Evolutionary conservation across 1,284 basidiomycete species (phyloP).

Genomic region (Erythrobasidium hasegawianum): DNA sequence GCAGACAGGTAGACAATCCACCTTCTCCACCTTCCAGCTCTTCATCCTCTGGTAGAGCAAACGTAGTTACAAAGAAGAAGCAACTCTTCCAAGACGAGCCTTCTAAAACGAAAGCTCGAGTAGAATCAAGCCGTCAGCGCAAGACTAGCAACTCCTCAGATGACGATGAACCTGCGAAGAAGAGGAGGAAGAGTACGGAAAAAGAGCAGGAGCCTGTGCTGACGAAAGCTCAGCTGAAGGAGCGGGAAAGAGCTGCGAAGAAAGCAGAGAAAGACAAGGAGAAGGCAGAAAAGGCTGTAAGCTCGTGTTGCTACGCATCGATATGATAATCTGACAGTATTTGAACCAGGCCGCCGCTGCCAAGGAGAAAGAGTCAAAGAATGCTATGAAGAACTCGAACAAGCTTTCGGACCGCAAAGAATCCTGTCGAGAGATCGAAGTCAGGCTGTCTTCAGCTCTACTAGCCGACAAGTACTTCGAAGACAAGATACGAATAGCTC

Average conservation of each 20-base stretch:
- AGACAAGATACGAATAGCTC: constrained; percentile 13
- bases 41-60: background rate
- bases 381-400: constrained; percentile 13
- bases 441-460: constrained; percentile 6
- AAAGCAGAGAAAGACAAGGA: constrained; percentile 20
- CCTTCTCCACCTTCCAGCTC: background rate
- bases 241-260: constrained; percentile 19
- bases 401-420: constrained; percentile 18
- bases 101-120: background rate
- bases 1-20: background rate
- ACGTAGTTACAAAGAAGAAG: too few species aligned
- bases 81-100: background rate
- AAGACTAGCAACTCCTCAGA: background rate
- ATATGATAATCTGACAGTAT: too few species aligned
- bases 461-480: constrained; percentile 11
- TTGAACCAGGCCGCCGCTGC: constrained; percentile 12
- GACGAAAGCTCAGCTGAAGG: constrained; percentile 19
- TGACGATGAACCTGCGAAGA: constrained; percentile 10
- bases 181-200: constrained; percentile 3
- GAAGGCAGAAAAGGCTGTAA: constrained; percentile 27
- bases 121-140: background rate
- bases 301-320: too few species aligned
- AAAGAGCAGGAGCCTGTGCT: background rate
- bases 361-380: constrained; percentile 19
- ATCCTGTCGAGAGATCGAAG: constrained; percentile 13